These are phyloP conservation scores for Backusella luteola DNA, from an alignment of 192 early-diverging fungal genomes.

Conservation along the genomic window DNA sequence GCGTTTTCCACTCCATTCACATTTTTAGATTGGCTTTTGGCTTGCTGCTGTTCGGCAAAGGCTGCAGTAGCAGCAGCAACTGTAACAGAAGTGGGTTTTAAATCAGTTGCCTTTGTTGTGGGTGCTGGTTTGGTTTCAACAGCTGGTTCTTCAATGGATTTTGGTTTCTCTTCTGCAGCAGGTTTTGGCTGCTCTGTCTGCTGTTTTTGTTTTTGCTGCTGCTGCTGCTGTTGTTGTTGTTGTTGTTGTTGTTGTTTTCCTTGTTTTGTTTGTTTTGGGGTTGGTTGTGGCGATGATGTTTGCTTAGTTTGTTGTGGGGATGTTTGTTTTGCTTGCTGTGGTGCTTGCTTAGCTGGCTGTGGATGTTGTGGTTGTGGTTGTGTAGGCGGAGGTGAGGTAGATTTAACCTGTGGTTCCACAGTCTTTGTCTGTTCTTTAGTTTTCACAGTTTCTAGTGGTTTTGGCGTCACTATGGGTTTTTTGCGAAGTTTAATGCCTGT, in stretches of 20 bases:
- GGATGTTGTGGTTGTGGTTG: not conserved
- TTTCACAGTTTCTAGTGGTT: not conserved
- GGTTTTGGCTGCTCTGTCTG: slow-evolving; percentile 9
- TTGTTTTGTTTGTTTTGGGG: not conserved
- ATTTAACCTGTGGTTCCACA: not conserved
- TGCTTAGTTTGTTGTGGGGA: not conserved
- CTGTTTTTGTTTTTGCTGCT: not conserved
- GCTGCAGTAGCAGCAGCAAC: not conserved
- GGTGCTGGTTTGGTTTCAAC: not conserved
- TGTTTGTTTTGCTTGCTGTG: not conserved
- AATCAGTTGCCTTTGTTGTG: not conserved
- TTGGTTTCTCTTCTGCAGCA: not conserved
- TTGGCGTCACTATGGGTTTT: not conserved
- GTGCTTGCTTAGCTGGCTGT: not conserved
- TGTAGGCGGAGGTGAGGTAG: not conserved
- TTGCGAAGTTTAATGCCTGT: slow-evolving; percentile 23
- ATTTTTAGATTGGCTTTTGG: not conserved
- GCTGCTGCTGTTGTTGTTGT: not conserved
- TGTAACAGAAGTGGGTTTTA: slow-evolving; percentile 20
- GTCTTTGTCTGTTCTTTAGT: not conserved
- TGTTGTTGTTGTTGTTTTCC: not conserved
- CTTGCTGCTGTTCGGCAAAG: not conserved
- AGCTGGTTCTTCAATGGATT: not conserved
- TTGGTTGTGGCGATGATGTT: not conserved
- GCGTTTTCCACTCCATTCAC: not conserved